These are phyloP conservation scores for Podosphaera leucotricha DNA, from an alignment of 2,329 filamentous ascomycete species.

Conservation along the genomic window DNA sequence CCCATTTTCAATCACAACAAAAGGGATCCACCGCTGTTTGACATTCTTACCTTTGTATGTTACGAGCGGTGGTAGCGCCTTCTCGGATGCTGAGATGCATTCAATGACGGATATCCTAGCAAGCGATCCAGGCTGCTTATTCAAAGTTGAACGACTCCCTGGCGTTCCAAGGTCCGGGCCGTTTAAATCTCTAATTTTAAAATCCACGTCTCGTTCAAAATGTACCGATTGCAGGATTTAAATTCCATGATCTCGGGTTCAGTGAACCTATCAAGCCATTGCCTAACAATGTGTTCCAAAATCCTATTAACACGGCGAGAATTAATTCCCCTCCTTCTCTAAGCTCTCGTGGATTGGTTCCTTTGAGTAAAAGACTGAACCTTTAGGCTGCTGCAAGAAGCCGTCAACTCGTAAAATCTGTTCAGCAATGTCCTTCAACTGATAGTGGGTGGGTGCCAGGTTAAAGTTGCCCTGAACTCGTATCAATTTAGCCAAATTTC, in stretches of 20 bases:
- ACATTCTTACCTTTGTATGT: neutral
- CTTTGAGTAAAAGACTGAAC: neutral
- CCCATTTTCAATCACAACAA: too few relatives aligned
- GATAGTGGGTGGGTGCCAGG: neutral
- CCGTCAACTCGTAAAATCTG: neutral
- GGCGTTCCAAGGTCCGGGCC: neutral
- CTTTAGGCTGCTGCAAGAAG: neutral
- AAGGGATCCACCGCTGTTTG: neutral
- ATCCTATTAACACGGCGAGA: neutral
- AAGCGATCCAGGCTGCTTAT: neutral
- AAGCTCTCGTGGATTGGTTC: neutral
- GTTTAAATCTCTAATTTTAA: neutral
- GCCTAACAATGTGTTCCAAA: neutral
- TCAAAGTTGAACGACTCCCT: neutral
- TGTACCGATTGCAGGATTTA: neutral
- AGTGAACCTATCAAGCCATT: neutral
- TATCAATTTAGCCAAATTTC: neutral
- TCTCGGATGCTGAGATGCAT: too few relatives aligned
- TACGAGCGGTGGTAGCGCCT: too few relatives aligned
- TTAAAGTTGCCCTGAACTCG: neutral
- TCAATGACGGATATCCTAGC: neutral
- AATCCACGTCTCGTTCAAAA: neutral
- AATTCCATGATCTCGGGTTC: neutral
- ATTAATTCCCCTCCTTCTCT: neutral
- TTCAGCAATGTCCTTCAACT: constrained; percentile 1